Evolutionary conservation across 345 rosid genomes (phyloP).

Genomic region (Camelina hispida): DNA sequence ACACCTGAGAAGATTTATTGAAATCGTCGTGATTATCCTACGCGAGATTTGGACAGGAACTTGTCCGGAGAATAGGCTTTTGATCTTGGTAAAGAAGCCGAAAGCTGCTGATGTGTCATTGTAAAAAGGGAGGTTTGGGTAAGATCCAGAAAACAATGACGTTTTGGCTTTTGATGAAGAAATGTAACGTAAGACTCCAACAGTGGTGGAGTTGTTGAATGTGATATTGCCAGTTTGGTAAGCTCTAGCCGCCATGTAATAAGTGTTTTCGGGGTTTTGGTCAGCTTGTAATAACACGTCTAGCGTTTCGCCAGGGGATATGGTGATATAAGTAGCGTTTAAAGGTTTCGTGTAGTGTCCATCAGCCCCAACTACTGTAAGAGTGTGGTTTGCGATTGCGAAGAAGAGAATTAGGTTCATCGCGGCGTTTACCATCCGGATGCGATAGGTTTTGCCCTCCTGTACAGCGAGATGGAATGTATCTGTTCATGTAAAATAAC

Average conservation of each 20-base stretch:
- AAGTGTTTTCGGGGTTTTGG: constrained; percentile 39
- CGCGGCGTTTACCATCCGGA: constrained; percentile 58
- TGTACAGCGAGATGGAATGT: constrained; percentile 46
- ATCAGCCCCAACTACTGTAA: constrained; percentile 54
- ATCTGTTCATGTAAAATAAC: constrained; percentile 34
- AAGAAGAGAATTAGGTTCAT: constrained; percentile 49
- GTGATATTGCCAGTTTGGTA: constrained; percentile 32
- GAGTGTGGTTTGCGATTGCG: constrained; percentile 46
- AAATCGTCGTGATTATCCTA: constrained; percentile 43
- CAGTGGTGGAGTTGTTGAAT: constrained; percentile 49
- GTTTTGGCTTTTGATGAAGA: neutral
- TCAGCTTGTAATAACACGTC: constrained; percentile 58
- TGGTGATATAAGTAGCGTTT: constrained; percentile 43
- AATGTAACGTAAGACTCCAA: constrained; percentile 51
- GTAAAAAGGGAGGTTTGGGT: constrained; percentile 53
- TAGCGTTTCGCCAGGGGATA: constrained; percentile 66
- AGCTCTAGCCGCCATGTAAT: constrained; percentile 63
- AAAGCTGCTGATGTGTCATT: constrained; percentile 49
- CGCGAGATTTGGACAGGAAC: constrained; percentile 27
- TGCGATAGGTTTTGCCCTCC: constrained; percentile 52
- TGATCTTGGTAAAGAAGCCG: constrained; percentile 8
- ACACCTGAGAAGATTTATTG: constrained; percentile 40
- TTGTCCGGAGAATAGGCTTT: constrained; percentile 19
- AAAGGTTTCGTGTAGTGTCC: constrained; percentile 59
- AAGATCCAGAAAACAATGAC: constrained; percentile 19